These are phyloP conservation scores for Moesziomyces parantarcticus DNA, from an alignment of 1,284 basidiomycete species.

Conservation along the genomic window DNA sequence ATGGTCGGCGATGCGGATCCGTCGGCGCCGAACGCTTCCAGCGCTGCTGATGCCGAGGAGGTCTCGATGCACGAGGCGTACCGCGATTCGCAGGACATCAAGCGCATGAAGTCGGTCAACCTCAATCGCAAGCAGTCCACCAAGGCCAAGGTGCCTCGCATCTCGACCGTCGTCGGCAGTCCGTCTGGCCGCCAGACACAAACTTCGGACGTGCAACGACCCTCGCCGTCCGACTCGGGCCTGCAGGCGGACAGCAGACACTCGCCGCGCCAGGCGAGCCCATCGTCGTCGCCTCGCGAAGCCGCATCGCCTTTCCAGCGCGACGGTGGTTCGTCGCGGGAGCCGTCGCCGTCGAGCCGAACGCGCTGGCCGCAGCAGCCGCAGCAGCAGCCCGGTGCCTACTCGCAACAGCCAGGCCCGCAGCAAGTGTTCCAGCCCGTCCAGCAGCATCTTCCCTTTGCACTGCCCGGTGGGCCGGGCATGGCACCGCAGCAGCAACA, in stretches of 20 bases:
- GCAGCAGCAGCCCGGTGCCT: slow-evolving; percentile 7
- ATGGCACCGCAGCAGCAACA: slow-evolving; percentile 64
- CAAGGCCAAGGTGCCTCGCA: slow-evolving; percentile 88
- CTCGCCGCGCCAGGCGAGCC: slow-evolving; percentile 36
- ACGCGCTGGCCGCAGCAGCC: slow-evolving; percentile 22
- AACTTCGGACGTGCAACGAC: slow-evolving; percentile 44
- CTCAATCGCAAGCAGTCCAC: slow-evolving; percentile 94
- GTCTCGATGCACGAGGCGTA: slow-evolving; percentile 72
- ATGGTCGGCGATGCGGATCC: slow-evolving; percentile 13
- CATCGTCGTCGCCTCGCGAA: slow-evolving; percentile 30
- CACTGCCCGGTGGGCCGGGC: slow-evolving; percentile 40
- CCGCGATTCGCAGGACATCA: slow-evolving; percentile 87
- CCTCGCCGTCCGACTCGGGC: slow-evolving; percentile 44
- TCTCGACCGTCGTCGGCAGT: slow-evolving; percentile 94
- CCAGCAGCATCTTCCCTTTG: slow-evolving; percentile 43
- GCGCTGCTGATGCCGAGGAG: slow-evolving; percentile 19
- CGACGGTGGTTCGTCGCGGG: slow-evolving; percentile 28
- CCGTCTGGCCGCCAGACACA: slow-evolving; percentile 74
- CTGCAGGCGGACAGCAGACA: slow-evolving; percentile 29
- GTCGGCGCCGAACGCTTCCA: slow-evolving; percentile 8
- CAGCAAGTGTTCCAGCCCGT: slow-evolving; percentile 37
- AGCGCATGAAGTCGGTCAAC: slow-evolving; percentile 85
- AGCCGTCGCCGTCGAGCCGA: slow-evolving; percentile 30
- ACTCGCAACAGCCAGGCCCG: slow-evolving; percentile 23
- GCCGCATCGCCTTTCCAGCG: slow-evolving; percentile 35